These are phyloP conservation scores for Coemansia sp. DNA, from an alignment of 192 early-diverging fungal species.

Conservation along the genomic window DNA sequence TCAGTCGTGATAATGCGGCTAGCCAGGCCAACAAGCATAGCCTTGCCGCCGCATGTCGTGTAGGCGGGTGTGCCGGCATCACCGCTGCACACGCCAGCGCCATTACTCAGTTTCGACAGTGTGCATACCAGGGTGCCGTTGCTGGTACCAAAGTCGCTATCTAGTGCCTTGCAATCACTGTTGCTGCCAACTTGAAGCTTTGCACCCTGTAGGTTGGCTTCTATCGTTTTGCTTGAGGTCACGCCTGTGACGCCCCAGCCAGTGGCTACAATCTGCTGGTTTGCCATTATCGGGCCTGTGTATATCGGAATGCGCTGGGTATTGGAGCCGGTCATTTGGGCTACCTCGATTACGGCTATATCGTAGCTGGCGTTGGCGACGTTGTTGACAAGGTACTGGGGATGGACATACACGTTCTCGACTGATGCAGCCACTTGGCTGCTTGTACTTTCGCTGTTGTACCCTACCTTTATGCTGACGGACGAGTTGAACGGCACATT, in stretches of 20 bases:
- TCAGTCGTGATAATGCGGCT: constrained; percentile 7
- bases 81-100: constrained; percentile 9
- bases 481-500: constrained; percentile 5
- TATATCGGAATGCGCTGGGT: constrained; percentile 12
- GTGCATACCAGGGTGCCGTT: constrained; percentile 18
- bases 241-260: constrained; percentile 19
- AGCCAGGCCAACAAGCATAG: constrained; percentile 15
- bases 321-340: not conserved
- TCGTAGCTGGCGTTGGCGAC: constrained; percentile 10
- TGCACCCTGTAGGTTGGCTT: not conserved
- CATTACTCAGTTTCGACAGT: not conserved
- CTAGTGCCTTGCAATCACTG: constrained; percentile 5
- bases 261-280: constrained; percentile 14
- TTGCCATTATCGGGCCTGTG: not conserved
- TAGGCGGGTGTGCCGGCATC: constrained; percentile 21
- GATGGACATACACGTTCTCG: constrained; percentile 10
- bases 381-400: not conserved
- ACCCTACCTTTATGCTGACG: constrained; percentile 9
- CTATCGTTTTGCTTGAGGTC: not conserved
- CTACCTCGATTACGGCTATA: constrained; percentile 20
- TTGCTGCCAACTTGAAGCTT: constrained; percentile 7
- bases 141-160: constrained; percentile 6
- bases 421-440: not conserved
- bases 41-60: not conserved
- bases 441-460: constrained; percentile 8